Evolutionary conservation across 2,329 filamentous ascomycete species (phyloP).

Genomic region (Emergomyces orientalis): DNA sequence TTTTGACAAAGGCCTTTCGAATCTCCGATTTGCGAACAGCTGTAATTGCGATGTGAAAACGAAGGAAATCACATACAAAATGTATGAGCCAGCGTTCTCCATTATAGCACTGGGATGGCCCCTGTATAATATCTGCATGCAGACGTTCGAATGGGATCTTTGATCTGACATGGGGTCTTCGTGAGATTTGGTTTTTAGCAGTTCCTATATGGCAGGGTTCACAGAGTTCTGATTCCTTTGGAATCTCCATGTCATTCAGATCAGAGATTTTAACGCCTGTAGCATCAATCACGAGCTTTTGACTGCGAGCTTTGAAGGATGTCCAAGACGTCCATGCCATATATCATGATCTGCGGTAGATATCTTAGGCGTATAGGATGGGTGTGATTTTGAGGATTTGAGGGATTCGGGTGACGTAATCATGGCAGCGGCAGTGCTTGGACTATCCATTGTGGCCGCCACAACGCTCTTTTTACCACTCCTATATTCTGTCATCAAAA

Average conservation of each 20-base stretch:
- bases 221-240: neutral
- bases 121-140: neutral
- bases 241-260: neutral
- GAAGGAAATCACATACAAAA: neutral
- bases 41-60: neutral
- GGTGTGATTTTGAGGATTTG: too few relatives aligned
- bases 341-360: too few relatives aligned
- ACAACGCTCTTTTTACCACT: too few relatives aligned
- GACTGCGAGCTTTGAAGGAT: neutral
- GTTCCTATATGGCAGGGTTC: neutral
- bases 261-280: neutral
- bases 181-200: neutral
- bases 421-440: too few relatives aligned
- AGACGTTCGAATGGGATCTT: neutral
- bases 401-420: too few relatives aligned
- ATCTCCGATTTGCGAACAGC: neutral
- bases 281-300: neutral
- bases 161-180: neutral
- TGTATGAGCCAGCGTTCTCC: neutral
- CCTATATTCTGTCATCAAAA: too few relatives aligned
- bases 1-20: neutral
- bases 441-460: too few relatives aligned
- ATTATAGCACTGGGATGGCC: neutral
- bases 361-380: too few relatives aligned
- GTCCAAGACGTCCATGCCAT: too few relatives aligned